These are phyloP conservation scores for Daldinia sp. DNA, from an alignment of 2,329 filamentous ascomycete species.

Conservation along the genomic window DNA sequence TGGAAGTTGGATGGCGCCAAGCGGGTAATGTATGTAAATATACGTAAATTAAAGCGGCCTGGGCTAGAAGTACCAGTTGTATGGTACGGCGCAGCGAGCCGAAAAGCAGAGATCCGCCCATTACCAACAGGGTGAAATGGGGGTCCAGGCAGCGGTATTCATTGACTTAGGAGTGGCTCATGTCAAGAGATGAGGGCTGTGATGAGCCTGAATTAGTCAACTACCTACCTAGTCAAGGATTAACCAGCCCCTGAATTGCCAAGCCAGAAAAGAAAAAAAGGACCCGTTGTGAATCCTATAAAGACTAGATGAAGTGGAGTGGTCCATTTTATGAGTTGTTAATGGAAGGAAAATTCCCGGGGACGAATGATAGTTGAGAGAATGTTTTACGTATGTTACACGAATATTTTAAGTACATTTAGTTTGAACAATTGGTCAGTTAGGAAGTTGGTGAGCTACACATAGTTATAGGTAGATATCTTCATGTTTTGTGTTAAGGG, in stretches of 20 bases:
- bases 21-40: slow-evolving; percentile 10
- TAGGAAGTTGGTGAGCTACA: too few species aligned
- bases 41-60: slow-evolving; percentile 24
- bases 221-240: not conserved
- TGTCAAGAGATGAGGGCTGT: slow-evolving; percentile 13
- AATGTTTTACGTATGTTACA: not conserved
- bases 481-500: not conserved
- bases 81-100: slow-evolving; percentile 15
- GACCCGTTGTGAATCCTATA: slow-evolving; percentile 19
- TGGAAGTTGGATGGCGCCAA: slow-evolving; percentile 12
- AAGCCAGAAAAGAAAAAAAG: slow-evolving; percentile 16
- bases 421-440: too few species aligned
- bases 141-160: slow-evolving; percentile 13
- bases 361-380: not conserved
- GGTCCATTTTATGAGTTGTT: not conserved
- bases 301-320: not conserved
- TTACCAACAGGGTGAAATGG: slow-evolving; percentile 15
- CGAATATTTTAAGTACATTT: not conserved
- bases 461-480: too few species aligned
- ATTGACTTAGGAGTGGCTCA: slow-evolving; percentile 17
- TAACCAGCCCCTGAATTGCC: slow-evolving; percentile 30
- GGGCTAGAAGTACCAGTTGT: slow-evolving; percentile 23
- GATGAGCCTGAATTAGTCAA: slow-evolving; percentile 16
- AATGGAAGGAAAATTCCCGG: too few species aligned
- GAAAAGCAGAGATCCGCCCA: slow-evolving; percentile 8